Base-by-base conservation (phyloP, 495 filamentous ascomycete species). In the Podospora australis region DNA sequence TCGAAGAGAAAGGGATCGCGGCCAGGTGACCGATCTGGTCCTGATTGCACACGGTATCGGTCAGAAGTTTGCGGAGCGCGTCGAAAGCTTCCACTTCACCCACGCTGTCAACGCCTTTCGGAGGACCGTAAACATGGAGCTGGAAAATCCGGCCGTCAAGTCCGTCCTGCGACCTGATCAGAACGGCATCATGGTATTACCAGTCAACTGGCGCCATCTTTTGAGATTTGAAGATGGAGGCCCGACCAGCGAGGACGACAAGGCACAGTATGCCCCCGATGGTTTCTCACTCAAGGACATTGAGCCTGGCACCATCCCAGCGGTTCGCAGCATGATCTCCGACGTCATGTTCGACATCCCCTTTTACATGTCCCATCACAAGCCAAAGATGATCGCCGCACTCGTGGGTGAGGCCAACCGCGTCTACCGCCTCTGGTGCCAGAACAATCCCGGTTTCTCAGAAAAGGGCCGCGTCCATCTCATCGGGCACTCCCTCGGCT, bases 331-430 rank as follows among this genome's bases (percentile, higher is more conserved):
- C 53, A 75, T 98, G 54, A 90, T 98, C 51, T 90, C 86, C 45
- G 92, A 98, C 62, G 89, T 98, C 46, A 95, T 98, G 87, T 80
- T 96, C 4, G 92, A 98, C 60, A 88, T 98, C 26, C 92, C 92
- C 0, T 96, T 95, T 56, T 98, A 97, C 66, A 79, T 98, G 52
- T 96, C 90, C 1, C 86, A 92, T 55, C 92, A 96, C 66, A 92
- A 96, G 55, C 81, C 84, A 1, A 95, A 88, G 66, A 97, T 98
- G 90, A 83, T 95, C 22, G 75, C 82, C 44, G 91, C 90, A 1
- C 82, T 96, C 19, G 82, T 90, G n/a, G 73, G 71, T 57, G 92
- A 98, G 67, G 92, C 92, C 1, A 98, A 98, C 56, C 80, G 92
- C 2, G 84, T 98, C 4, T 96, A 91, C 59, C 80, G 86, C 6